These are phyloP conservation scores for Aureobasidium mangrovei DNA, from an alignment of 2,329 filamentous ascomycete species.

Conservation along the genomic window DNA sequence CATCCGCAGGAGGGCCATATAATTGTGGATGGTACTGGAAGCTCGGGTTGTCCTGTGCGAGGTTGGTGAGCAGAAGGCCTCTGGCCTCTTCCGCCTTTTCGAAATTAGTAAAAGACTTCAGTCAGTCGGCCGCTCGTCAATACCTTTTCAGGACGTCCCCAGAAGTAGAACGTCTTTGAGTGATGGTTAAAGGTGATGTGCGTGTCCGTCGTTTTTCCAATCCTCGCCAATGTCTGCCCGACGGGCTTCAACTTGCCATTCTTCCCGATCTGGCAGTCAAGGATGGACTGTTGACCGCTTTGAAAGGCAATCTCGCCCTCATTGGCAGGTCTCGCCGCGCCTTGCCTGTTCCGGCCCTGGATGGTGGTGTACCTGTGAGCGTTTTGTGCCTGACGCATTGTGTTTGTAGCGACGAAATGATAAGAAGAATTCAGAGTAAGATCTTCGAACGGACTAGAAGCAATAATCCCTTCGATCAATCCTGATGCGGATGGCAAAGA, in stretches of 20 bases:
- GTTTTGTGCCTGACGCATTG: no score
- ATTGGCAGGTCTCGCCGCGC: no score
- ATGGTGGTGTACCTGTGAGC: no score
- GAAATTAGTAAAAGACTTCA: neutral
- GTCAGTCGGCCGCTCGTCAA: neutral
- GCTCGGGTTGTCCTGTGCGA: slow-evolving; percentile 2
- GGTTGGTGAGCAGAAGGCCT: neutral
- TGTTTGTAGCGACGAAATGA: no score
- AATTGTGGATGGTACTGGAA: neutral
- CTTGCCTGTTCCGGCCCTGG: no score
- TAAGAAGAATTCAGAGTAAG: no score
- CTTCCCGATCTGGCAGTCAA: no score
- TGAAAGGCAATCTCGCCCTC: no score
- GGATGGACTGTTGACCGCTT: no score
- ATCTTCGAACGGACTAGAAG: no score
- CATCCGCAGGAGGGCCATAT: neutral
- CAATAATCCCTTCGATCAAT: no score
- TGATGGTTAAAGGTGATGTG: neutral
- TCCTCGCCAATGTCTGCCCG: neutral
- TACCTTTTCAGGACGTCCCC: slow-evolving; percentile 2
- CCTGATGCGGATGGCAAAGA: neutral
- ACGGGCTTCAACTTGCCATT: neutral
- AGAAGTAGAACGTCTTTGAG: neutral
- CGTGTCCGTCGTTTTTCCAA: neutral
- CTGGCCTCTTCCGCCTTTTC: neutral